phyloP scores from a whole-genome alignment of 768 basidiomycete species.

The Tricholoma sp. region DNA sequence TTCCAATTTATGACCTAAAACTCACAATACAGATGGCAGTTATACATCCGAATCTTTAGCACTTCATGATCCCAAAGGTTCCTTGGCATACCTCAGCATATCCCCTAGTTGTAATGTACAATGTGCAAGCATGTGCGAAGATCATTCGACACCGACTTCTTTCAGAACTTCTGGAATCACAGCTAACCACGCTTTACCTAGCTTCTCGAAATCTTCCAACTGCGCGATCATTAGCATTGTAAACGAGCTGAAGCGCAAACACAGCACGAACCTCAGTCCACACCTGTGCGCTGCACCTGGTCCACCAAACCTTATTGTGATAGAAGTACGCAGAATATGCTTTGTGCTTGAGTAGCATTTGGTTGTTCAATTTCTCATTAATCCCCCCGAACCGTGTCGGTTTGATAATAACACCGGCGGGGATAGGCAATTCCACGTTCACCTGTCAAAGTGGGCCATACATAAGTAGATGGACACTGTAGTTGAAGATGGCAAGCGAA shows the following conservation, averaged over 20 bases:
- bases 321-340: conserved; percentile 29
- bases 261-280: conserved; percentile 36
- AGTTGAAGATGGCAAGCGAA: conserved; percentile 18
- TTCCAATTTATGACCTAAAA: too few relatives aligned
- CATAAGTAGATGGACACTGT: background rate
- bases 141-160: conserved; percentile 16
- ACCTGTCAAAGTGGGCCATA: conserved; percentile 19
- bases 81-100: too few relatives aligned
- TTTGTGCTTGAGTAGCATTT: conserved; percentile 30
- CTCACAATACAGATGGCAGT: too few relatives aligned
- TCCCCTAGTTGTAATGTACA: too few relatives aligned
- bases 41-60: too few relatives aligned
- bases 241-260: background rate
- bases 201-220: conserved; percentile 38
- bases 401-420: conserved; percentile 13
- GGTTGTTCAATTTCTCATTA: conserved; percentile 20
- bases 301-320: conserved; percentile 42
- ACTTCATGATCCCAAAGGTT: too few relatives aligned
- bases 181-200: conserved; percentile 30
- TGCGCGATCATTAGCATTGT: conserved; percentile 8
- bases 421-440: conserved; percentile 38
- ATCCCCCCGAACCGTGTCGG: conserved; percentile 14
- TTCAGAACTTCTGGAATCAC: conserved; percentile 29
- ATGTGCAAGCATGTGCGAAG: too few relatives aligned
- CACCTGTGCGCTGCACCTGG: conserved; percentile 41